phyloP scores from a whole-genome alignment of 2,329 filamentous ascomycete species.

The Fonsecaea pugnacius region DNA sequence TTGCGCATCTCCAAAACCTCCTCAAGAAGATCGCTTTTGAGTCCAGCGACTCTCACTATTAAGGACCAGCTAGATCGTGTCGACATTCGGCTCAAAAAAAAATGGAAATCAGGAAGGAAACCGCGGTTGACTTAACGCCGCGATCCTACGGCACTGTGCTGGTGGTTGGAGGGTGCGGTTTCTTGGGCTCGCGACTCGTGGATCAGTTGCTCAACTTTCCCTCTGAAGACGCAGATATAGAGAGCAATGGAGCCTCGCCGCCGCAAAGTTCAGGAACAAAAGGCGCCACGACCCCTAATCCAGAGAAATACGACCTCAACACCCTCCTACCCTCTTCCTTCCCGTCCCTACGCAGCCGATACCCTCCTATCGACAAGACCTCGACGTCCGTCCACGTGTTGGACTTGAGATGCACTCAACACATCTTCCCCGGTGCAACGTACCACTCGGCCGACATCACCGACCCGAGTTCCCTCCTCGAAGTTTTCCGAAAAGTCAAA shows the following conservation, averaged over 20 bases:
- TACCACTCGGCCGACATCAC: conserved; percentile 83
- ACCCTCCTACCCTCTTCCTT: conserved; percentile 45
- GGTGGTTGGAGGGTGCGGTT: conserved; percentile 82
- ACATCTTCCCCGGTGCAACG: conserved; percentile 64
- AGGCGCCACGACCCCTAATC: conserved; percentile 41
- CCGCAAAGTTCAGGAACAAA: conserved; percentile 18
- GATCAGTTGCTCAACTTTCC: conserved; percentile 69
- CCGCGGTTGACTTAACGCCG: conserved; percentile 34
- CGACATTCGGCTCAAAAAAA: neutral
- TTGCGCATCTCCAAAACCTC: neutral
- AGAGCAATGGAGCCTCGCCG: conserved; percentile 3
- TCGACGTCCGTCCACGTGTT: conserved; percentile 66
- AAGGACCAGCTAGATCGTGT: neutral
- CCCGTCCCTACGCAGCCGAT: conserved; percentile 46
- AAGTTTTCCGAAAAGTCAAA: conserved; percentile 67
- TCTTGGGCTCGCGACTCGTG: conserved; percentile 82
- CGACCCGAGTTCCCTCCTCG: conserved; percentile 62
- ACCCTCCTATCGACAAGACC: conserved; percentile 50
- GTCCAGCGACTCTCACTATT: neutral
- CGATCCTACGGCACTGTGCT: conserved; percentile 69
- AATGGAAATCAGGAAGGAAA: conserved; percentile 14
- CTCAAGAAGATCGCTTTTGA: neutral
- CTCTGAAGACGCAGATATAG: conserved; percentile 42
- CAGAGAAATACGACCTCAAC: conserved; percentile 31
- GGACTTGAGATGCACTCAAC: conserved; percentile 72